Base-by-base conservation (phyloP, 1,139 yeast genomes). In the Taphrina deformans region DNA sequence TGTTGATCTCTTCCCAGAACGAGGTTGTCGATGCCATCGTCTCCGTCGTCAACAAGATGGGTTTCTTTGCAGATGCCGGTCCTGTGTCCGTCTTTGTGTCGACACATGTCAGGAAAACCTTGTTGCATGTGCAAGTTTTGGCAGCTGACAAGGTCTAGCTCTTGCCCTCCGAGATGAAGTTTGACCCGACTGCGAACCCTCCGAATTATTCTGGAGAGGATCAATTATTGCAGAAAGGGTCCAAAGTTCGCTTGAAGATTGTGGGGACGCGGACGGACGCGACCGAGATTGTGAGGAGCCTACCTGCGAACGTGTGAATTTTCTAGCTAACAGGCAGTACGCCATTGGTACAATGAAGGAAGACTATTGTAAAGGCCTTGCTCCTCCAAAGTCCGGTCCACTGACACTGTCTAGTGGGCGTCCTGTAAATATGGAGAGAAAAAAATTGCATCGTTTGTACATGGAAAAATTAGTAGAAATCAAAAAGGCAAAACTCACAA, bases 221-320 rank as follows among this genome's bases (percentile, higher is more conserved):
- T 72, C 98, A 92, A 78, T 87, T 90, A 69, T 89, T 93, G 67
- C 96, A 90, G 73, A 92, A 91, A 76, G 97, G 97, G 35, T 87
- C 96, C 65, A 85, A 93, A 72, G 96, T 93, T 38, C 84, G 99
- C 75, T 85, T 95, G 72, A 93, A 93, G 80, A 89, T 93, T 62
- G 97, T 93, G 65, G 99, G 99, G 77, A 95, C 97, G 48, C 84
- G 98, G 75, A 90, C 97, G 23, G 99, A 95, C 77, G 99, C 95
- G 18, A 95, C 96, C 73, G 95, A 95, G 72, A 92, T 93, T 93
- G 78, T 76, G 71, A 70, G 78, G 7, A 16, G 38, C 60, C 31
- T 44, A 55, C 29, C 4, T 12, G 62, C 50, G 33, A 46, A 56
- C n/a, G n/a, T n/a, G n/a, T 55, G 46, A 38, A 56, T 23, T 21